A percentile compares a stretch with the other conserved stretches of the same genome.
phyloP scores from a whole-genome alignment of 148 eudicot genomes.

The Rhododendron simsii region DNA sequence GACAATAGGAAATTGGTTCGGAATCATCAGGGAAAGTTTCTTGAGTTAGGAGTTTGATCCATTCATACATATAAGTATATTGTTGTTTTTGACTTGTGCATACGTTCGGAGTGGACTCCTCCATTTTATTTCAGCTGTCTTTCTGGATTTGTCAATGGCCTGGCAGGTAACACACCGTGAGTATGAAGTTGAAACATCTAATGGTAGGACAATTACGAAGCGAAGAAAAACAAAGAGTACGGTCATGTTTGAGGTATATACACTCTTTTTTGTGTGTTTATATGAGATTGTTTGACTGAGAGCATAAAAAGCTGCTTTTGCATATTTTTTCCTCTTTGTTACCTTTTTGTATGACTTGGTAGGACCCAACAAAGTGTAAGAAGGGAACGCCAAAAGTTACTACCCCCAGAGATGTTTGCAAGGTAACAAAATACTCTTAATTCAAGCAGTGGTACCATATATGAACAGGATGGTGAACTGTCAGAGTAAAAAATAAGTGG shows the following conservation, averaged over 20 bases:
- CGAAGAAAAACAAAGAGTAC: constrained; percentile 86
- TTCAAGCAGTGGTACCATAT: background rate
- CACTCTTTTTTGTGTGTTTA: background rate
- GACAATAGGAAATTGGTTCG: background rate
- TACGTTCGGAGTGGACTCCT: background rate
- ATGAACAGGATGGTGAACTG: background rate
- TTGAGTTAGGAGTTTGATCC: constrained; percentile 4
- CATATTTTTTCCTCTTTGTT: background rate
- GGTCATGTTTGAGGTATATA: constrained; percentile 80
- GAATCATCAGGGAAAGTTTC: background rate
- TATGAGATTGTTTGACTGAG: background rate
- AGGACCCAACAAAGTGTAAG: constrained; percentile 78
- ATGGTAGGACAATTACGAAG: constrained; percentile 74
- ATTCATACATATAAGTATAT: background rate
- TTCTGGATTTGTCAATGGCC: constrained; percentile 6
- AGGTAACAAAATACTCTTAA: constrained; percentile 37
- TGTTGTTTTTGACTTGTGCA: background rate
- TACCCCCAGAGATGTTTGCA: constrained; percentile 50
- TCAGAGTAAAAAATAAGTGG: background rate
- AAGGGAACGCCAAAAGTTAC: constrained; percentile 60
- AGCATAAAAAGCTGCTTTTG: background rate
- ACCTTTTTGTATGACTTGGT: background rate
- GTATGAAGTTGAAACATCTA: constrained; percentile 91
- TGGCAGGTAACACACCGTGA: constrained; percentile 87
- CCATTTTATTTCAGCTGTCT: background rate